Conservation (phyloP, 331 rosid genomes). For the Pyrus hybrid region DNA sequence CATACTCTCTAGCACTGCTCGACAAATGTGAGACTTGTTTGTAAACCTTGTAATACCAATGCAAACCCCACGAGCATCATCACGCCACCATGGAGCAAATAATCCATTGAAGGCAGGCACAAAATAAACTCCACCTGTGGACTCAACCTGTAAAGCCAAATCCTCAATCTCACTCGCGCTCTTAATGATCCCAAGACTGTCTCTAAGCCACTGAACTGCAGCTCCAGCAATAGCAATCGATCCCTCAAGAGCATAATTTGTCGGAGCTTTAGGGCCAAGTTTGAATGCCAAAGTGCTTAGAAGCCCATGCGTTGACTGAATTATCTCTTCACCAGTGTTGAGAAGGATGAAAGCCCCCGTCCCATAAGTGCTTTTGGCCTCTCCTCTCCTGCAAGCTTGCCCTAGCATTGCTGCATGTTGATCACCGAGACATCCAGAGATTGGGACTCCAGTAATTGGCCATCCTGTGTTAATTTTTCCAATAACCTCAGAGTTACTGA, state of each 20-base stretch:
- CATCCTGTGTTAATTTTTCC: conserved; percentile 58
- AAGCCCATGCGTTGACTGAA: conserved; percentile 69
- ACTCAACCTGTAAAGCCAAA: conserved; percentile 52
- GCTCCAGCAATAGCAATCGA: conserved; percentile 98
- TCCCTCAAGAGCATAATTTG: conserved; percentile 87
- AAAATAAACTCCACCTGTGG: conserved; percentile 73
- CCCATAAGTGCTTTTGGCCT: conserved; percentile 93
- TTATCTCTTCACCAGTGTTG: conserved; percentile 61
- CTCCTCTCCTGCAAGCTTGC: conserved; percentile 69
- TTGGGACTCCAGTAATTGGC: conserved; percentile 67
- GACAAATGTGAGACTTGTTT: conserved; percentile 71
- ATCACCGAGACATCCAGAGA: conserved; percentile 85
- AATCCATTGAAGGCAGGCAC: conserved; percentile 92
- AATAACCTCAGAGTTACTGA: conserved; percentile 70
- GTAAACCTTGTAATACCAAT: conserved; percentile 79
- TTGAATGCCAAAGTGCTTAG: conserved; percentile 71
- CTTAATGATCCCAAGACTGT: conserved; percentile 58
- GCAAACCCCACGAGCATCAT: conserved; percentile 86
- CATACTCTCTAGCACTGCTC: conserved; percentile 92
- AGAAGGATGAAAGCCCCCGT: conserved; percentile 89
- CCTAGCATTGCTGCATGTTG: conserved; percentile 95
- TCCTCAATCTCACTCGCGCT: conserved; percentile 59
- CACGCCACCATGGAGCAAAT: conserved; percentile 98
- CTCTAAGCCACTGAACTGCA: conserved; percentile 96
- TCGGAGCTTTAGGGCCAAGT: conserved; percentile 54